Conservation (phyloP, 2,329 filamentous ascomycete species). For the Exophiala lecanii-corni region DNA sequence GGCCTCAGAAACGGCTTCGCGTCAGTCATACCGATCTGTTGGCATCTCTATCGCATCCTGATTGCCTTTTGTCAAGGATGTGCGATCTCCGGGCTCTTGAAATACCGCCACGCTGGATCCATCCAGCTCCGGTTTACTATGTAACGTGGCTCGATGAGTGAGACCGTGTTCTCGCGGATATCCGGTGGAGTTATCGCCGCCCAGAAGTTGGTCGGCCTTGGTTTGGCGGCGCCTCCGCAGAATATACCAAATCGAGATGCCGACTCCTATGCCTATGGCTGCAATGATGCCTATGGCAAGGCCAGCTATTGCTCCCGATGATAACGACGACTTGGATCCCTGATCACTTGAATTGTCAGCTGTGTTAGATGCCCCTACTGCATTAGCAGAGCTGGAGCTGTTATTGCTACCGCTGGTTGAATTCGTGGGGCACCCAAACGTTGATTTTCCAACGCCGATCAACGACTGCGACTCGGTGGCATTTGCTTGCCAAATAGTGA, state of each 20-base stretch:
- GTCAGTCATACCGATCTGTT: background rate
- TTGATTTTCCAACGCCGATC: background rate
- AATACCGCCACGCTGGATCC: background rate
- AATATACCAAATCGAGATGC: background rate
- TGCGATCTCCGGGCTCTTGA: background rate
- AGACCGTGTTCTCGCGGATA: background rate
- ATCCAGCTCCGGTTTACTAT: background rate
- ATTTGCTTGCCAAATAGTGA: constrained; percentile 7
- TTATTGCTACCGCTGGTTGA: background rate
- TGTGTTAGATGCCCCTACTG: background rate
- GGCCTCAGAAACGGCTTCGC: no score
- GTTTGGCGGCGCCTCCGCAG: background rate
- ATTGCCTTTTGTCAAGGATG: background rate
- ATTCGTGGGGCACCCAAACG: background rate
- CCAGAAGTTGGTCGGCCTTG: background rate
- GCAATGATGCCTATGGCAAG: background rate
- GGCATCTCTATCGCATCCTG: background rate
- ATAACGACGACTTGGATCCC: no score
- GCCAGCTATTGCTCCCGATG: background rate
- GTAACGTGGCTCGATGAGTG: background rate
- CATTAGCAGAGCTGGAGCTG: background rate
- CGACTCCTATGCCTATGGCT: background rate
- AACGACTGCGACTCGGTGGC: background rate
- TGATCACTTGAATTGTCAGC: no score
- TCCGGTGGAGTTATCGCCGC: background rate